Conservation (phyloP, 768 basidiomycete species). For the Phanerodontia chrysosporium region DNA sequence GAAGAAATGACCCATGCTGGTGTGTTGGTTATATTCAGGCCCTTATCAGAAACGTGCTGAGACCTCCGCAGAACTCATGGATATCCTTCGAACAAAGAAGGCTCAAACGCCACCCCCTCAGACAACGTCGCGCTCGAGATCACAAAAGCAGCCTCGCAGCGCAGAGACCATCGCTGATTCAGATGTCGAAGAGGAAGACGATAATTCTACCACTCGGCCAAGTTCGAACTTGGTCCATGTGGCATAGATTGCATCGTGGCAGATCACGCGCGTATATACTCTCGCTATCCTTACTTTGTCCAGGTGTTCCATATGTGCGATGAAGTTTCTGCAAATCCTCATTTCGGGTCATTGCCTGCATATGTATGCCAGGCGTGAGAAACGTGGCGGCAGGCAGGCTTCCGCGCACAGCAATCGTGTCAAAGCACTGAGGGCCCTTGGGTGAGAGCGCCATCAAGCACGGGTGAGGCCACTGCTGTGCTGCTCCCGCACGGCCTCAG, state of each 20-base stretch:
- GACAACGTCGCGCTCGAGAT: constrained; percentile 12
- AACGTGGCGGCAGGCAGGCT: not conserved
- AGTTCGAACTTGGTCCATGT: not conserved
- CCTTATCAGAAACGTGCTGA: too few relatives aligned
- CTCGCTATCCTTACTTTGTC: not conserved
- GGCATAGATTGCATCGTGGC: not conserved
- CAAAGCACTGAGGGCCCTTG: not conserved
- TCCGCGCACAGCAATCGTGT: not conserved
- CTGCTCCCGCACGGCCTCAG: not conserved
- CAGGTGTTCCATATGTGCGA: not conserved
- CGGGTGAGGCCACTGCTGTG: not conserved
- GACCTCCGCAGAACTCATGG: constrained; percentile 86
- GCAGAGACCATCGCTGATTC: constrained; percentile 31
- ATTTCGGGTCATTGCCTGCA: not conserved
- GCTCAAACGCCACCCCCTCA: constrained; percentile 45
- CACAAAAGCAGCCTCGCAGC: constrained; percentile 28
- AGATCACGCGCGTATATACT: not conserved
- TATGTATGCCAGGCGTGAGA: not conserved
- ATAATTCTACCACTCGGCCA: not conserved
- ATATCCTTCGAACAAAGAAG: constrained; percentile 73
- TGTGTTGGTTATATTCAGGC: constrained; percentile 25
- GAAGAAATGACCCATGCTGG: constrained; percentile 82
- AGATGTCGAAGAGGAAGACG: constrained; percentile 22
- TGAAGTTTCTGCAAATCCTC: not conserved
- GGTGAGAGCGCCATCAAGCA: not conserved